Conservation (phyloP, 108 stramenopile species). For the Conticribra weissflogii region DNA sequence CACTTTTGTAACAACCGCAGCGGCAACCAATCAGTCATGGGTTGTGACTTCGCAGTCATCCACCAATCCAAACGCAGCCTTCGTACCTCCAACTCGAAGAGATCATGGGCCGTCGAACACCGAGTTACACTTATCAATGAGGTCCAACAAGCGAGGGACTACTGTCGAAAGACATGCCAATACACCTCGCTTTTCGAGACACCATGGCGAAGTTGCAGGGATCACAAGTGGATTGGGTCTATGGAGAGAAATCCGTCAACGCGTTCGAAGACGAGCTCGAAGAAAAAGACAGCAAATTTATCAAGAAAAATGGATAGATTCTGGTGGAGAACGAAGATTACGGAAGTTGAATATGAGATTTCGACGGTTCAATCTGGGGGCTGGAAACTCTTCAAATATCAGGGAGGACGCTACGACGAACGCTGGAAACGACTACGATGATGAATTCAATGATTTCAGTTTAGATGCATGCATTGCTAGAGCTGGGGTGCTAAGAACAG, state of each 20-base stretch:
- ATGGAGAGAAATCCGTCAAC: constrained; percentile 22
- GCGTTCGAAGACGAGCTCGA: constrained; percentile 6
- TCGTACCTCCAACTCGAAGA: too few species aligned
- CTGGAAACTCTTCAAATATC: not conserved
- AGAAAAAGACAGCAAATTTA: constrained; percentile 9
- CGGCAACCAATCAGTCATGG: too few species aligned
- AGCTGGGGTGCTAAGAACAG: constrained; percentile 57
- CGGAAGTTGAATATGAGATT: constrained; percentile 23
- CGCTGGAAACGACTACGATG: constrained; percentile 1
- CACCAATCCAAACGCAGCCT: too few species aligned
- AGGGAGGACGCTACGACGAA: not conserved
- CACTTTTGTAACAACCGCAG: too few species aligned
- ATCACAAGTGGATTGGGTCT: constrained; percentile 25
- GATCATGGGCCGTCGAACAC: not conserved
- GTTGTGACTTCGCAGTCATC: too few species aligned
- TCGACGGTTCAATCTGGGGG: constrained; percentile 1
- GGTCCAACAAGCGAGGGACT: not conserved
- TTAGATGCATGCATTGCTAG: constrained; percentile 53
- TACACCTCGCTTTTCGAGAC: not conserved
- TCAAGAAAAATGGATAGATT: constrained; percentile 9
- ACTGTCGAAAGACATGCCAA: not conserved
- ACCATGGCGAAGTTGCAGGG: constrained; percentile 23
- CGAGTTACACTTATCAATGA: not conserved
- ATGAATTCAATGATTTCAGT: constrained; percentile 6
- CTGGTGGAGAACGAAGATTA: constrained; percentile 18